These are phyloP conservation scores for Russula sp. DNA, from an alignment of 768 basidiomycete species.

Conservation along the genomic window DNA sequence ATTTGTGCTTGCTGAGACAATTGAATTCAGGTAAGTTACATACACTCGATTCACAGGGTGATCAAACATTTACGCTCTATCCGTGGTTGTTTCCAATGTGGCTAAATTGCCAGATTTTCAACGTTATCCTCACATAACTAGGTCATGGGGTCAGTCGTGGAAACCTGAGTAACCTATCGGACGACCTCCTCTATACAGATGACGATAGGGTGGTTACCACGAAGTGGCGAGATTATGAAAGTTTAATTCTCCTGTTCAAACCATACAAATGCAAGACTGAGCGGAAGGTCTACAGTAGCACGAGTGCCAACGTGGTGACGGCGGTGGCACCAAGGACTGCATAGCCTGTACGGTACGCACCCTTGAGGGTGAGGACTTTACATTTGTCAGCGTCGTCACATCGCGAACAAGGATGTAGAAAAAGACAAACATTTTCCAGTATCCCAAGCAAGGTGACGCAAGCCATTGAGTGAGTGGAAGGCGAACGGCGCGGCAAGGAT, in stretches of 20 bases:
- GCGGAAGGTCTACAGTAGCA: slow-evolving; percentile 43
- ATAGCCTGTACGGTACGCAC: slow-evolving; percentile 79
- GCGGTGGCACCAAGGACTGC: slow-evolving; percentile 78
- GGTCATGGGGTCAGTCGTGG: too few relatives aligned
- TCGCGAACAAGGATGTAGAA: background rate
- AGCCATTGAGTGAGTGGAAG: slow-evolving; percentile 87
- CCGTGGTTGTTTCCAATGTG: background rate
- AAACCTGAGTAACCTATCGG: background rate
- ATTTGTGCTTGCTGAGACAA: too few relatives aligned
- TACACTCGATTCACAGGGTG: too few relatives aligned
- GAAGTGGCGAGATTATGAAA: background rate
- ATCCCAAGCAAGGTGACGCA: slow-evolving; percentile 92
- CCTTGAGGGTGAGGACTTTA: slow-evolving; percentile 75
- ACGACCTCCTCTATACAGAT: background rate
- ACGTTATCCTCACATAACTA: background rate
- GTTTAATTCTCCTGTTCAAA: background rate
- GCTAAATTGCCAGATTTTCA: background rate
- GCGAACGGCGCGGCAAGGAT: slow-evolving; percentile 84
- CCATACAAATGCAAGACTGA: slow-evolving; percentile 1
- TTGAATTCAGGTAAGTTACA: too few relatives aligned
- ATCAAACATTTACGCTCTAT: too few relatives aligned
- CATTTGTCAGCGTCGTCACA: slow-evolving; percentile 4
- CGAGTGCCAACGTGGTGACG: slow-evolving; percentile 67
- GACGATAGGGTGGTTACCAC: background rate
- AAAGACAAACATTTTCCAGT: slow-evolving; percentile 71